Conservation (phyloP, 2,329 filamentous ascomycete species). For the Cladophialophora chaetospira region DNA sequence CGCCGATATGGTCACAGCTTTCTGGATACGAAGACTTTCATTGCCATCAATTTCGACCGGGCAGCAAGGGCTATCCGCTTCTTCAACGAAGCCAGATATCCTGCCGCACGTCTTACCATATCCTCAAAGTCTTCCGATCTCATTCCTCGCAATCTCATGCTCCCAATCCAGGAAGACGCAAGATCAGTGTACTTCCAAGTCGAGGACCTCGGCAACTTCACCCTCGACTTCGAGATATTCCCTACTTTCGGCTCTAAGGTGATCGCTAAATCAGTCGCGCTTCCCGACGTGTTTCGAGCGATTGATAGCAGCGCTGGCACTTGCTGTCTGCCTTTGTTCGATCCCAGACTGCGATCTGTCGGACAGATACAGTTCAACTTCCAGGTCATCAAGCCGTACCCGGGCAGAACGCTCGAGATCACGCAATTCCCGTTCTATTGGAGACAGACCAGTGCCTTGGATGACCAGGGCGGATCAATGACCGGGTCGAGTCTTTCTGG, state of each 20-base stretch:
- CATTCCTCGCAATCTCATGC: slow-evolving; percentile 91
- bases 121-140: slow-evolving; percentile 95
- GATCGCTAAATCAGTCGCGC: slow-evolving; percentile 90
- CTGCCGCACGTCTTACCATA: slow-evolving; percentile 89
- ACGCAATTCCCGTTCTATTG: slow-evolving; percentile 99
- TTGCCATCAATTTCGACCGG: slow-evolving; percentile 87
- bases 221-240: slow-evolving; percentile 96
- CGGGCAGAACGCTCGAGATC: slow-evolving; percentile 88
- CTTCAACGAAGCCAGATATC: slow-evolving; percentile 96
- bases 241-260: slow-evolving; percentile 97
- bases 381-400: slow-evolving; percentile 95
- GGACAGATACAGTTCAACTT: slow-evolving; percentile 93
- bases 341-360: slow-evolving; percentile 86
- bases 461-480: slow-evolving; percentile 83
- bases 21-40: slow-evolving; percentile 93
- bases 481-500: slow-evolving; percentile 94
- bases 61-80: slow-evolving; percentile 80
- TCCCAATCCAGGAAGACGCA: slow-evolving; percentile 95
- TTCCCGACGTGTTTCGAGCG: slow-evolving; percentile 81
- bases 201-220: slow-evolving; percentile 88
- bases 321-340: slow-evolving; percentile 87
- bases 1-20: slow-evolving; percentile 97
- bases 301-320: slow-evolving; percentile 73
- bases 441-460: slow-evolving; percentile 94
- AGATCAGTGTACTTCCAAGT: slow-evolving; percentile 93